Percentiles rank a stretch among this genome's conserved stretches.
phyloP scores from a whole-genome alignment of 257 asterid genomes.

The Gardenia jasminoides region DNA sequence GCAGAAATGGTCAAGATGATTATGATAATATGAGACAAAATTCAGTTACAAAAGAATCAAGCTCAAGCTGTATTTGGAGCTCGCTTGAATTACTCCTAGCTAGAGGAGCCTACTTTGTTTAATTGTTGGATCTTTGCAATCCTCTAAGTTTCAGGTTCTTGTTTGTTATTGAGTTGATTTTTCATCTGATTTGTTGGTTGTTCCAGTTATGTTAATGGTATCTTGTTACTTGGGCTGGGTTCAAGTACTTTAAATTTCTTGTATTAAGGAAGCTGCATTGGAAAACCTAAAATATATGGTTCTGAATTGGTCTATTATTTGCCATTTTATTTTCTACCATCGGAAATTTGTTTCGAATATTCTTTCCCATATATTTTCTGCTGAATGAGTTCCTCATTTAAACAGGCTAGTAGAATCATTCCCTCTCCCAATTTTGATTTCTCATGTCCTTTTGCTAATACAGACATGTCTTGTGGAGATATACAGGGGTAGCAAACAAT shows the following conservation, averaged over 20 bases:
- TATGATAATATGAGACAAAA: neutral
- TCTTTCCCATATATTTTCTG: neutral
- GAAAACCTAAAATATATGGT: neutral
- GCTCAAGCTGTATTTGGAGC: neutral
- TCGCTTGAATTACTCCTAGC: neutral
- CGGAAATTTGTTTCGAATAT: neutral
- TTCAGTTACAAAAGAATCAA: neutral
- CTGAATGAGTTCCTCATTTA: neutral
- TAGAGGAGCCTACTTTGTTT: neutral
- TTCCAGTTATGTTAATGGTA: neutral
- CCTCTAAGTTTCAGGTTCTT: neutral
- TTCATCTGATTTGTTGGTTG: neutral
- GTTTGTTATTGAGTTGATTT: neutral
- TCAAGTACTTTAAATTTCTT: neutral
- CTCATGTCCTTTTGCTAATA: constrained; percentile 23
- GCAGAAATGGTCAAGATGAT: neutral
- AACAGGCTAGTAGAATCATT: neutral
- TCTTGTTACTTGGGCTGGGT: neutral
- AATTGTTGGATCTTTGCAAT: neutral
- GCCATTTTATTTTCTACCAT: neutral
- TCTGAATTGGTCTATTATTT: neutral
- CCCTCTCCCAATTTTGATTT: neutral
- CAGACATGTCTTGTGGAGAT: constrained; percentile 27
- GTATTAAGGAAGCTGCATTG: neutral
- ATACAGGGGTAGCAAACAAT: constrained; percentile 62